Conservation (phyloP, 2,329 filamentous ascomycete genomes). For the Ophiostoma ulmi region DNA sequence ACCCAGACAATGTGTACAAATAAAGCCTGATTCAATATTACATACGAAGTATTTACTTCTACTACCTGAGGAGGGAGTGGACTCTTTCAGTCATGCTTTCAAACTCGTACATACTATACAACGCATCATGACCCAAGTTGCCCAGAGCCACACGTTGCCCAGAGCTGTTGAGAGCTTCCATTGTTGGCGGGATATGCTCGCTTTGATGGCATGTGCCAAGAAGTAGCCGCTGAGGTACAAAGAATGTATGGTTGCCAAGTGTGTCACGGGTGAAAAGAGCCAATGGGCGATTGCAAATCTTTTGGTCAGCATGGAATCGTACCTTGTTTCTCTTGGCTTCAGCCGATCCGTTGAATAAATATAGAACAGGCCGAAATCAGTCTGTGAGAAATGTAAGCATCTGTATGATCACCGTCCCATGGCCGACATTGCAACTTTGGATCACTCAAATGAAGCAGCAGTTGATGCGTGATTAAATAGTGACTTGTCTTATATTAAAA, state of each 20-base stretch:
- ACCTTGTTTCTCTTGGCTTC: not conserved
- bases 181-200: not conserved
- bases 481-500: not conserved
- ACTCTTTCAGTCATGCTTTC: too few species aligned
- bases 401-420: not conserved
- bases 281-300: not conserved
- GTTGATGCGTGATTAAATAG: not conserved
- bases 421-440: not conserved
- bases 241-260: not conserved
- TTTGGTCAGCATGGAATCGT: not conserved
- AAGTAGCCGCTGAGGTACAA: conserved; percentile 5
- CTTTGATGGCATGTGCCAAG: conserved; percentile 1
- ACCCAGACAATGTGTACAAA: too few species aligned
- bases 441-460: not conserved
- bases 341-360: conserved; percentile 4
- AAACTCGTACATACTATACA: not conserved
- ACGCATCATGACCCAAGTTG: not conserved
- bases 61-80: too few species aligned
- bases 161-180: not conserved
- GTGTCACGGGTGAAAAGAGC: not conserved
- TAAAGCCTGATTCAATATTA: too few species aligned
- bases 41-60: too few species aligned
- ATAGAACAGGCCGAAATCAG: not conserved
- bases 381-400: not conserved
- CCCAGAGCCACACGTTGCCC: not conserved